Evolutionary conservation across 345 rosid species (phyloP), one percentile per base, ranked within the genome.

Genomic region (Rhodomyrtus tomentosa): DNA sequence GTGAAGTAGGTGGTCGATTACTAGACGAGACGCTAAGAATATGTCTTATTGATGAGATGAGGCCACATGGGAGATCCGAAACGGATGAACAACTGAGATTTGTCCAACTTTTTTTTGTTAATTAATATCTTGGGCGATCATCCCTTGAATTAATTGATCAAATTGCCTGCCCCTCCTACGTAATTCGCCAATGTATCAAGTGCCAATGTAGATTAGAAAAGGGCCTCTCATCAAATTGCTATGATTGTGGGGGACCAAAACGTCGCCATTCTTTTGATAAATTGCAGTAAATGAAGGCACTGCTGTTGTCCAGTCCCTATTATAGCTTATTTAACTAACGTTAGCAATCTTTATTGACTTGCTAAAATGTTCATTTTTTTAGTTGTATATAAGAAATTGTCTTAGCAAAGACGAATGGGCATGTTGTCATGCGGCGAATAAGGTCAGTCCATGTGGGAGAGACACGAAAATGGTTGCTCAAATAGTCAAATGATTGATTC

Each of bases 11-110:
- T 36, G 40, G 45, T 36, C 38, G 45, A 68, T 36, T 20, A 36
- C 25, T 9, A 20, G 24, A 9, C 45, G 36, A 68, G 45, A 36
- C 36, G 11, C 14, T 29, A 40, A 59, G 42, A 83, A 49, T 10
- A 25, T 3, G 27, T 36, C 24, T 40, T 53, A 36, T 8, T 18
- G 25, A 84, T 38, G 40, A 54, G 53, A n/a, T 36, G 86, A 52
- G 51, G 86, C 74, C 83, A 84, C 82, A 84, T 79, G 86, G 86
- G 83, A 27, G 38, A 42, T 40, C 51, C 38, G 29, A 45, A 55
- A 79, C 48, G 55, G 86, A 55, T 84, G 82, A 79, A 55, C 82
- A 22, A 84, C 86, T 79, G 83, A 80, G 85, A 84, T 84, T 38
- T 42, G 24, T 48, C 53, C 82, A 14, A 45, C 2, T 45, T 83